Percentiles rank a stretch among this genome's conserved stretches.
phyloP scores from a whole-genome alignment of 495 filamentous ascomycete species.

The Tuber aestivum region DNA sequence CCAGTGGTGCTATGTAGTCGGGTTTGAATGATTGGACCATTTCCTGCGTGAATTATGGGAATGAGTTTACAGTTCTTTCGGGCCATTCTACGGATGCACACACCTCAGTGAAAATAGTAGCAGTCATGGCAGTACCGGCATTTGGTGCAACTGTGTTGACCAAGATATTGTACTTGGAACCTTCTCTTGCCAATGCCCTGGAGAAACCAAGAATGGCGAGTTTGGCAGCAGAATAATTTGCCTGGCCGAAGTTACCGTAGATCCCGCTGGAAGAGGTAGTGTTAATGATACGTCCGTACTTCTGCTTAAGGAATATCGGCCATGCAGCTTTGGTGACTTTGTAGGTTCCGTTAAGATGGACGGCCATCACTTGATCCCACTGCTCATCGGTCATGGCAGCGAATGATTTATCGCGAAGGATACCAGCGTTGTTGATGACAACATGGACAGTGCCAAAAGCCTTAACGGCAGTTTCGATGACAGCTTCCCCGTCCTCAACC shows the following conservation, averaged over 20 bases:
- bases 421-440: slow-evolving; percentile 94
- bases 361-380: slow-evolving; percentile 87
- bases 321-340: slow-evolving; percentile 96
- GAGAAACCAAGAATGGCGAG: slow-evolving; percentile 92
- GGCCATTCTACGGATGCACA: neutral
- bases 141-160: slow-evolving; percentile 99
- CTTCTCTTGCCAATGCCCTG: slow-evolving; percentile 85
- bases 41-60: slow-evolving; percentile 48
- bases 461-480: slow-evolving; percentile 89
- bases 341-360: slow-evolving; percentile 92
- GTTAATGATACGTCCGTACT: slow-evolving; percentile 95
- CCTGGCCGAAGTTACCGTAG: slow-evolving; percentile 98
- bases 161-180: slow-evolving; percentile 94
- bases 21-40: slow-evolving; percentile 99
- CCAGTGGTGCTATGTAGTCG: slow-evolving; percentile 92
- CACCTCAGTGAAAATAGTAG: slow-evolving; percentile 80
- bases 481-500: slow-evolving; percentile 86
- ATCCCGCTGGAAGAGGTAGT: slow-evolving; percentile 95
- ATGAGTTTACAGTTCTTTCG: neutral
- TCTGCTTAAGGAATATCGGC: slow-evolving; percentile 97
- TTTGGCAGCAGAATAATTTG: slow-evolving; percentile 96
- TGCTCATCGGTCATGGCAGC: slow-evolving; percentile 91
- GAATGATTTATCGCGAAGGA: slow-evolving; percentile 96
- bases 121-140: slow-evolving; percentile 92
- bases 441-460: slow-evolving; percentile 91